These are phyloP conservation scores for Curvularia sp. DNA, from an alignment of 2,329 filamentous ascomycete species.

Conservation along the genomic window DNA sequence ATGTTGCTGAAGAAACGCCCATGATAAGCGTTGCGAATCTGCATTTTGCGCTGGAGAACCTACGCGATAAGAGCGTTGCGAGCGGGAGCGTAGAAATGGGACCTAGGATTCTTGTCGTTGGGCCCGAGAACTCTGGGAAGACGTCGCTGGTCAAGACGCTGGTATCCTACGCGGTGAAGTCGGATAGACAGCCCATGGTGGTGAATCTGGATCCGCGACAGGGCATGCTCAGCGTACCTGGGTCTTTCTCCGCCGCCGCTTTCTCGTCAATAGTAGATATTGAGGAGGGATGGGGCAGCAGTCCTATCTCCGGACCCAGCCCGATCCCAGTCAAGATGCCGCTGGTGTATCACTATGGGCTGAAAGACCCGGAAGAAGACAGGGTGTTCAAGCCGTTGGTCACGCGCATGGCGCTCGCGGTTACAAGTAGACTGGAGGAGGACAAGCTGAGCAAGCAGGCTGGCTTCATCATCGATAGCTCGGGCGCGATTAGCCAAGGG, in stretches of 20 bases:
- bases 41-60: conserved; percentile 81
- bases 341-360: conserved; percentile 86
- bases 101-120: conserved; percentile 84
- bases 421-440: conserved; percentile 77
- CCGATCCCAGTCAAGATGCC: conserved; percentile 90
- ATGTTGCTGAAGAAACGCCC: conserved; percentile 78
- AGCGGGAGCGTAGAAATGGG: conserved; percentile 58
- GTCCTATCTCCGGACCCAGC: conserved; percentile 88
- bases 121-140: conserved; percentile 80
- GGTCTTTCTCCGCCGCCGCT: conserved; percentile 83
- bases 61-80: conserved; percentile 67
- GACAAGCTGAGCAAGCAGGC: conserved; percentile 73
- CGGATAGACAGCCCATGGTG: conserved; percentile 76
- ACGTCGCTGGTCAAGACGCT: conserved; percentile 79
- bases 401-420: conserved; percentile 78
- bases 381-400: conserved; percentile 76
- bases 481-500: conserved; percentile 70
- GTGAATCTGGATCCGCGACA: conserved; percentile 87
- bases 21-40: conserved; percentile 83
- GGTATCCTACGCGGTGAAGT: conserved; percentile 78
- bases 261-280: conserved; percentile 88
- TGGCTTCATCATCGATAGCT: conserved; percentile 86
- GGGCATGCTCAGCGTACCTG: conserved; percentile 63
- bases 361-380: conserved; percentile 71
- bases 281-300: conserved; percentile 86